These are phyloP conservation scores for Apostasia ramifera DNA, from an alignment of 106 monocot species.

Conservation along the genomic window DNA sequence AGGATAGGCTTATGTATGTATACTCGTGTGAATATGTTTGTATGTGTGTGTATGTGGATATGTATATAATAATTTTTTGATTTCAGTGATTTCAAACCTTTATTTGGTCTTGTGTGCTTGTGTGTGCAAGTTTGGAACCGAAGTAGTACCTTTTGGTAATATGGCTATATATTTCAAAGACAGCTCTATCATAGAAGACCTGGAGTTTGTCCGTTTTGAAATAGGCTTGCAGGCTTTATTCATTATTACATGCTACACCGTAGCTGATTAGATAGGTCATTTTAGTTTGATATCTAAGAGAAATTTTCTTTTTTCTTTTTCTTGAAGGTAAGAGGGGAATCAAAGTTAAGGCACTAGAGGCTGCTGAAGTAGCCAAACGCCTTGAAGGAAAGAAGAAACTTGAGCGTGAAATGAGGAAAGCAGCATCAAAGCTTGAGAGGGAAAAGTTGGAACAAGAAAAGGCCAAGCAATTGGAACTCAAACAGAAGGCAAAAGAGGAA, in stretches of 20 bases:
- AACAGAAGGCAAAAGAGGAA: slow-evolving; percentile 67
- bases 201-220: too few species aligned
- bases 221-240: too few species aligned
- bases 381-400: slow-evolving; percentile 65
- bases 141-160: too few species aligned
- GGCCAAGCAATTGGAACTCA: slow-evolving; percentile 33
- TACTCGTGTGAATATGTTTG: background rate
- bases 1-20: too few species aligned
- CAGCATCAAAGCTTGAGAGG: slow-evolving; percentile 58
- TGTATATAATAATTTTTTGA: too few species aligned
- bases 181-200: too few species aligned
- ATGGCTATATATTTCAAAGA: too few species aligned
- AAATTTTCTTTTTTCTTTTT: background rate
- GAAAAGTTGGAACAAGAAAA: slow-evolving; percentile 64
- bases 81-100: too few species aligned
- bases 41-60: too few species aligned
- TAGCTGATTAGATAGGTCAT: background rate
- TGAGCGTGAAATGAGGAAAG: slow-evolving; percentile 78
- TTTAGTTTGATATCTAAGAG: slow-evolving; percentile 1
- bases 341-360: slow-evolving; percentile 86
- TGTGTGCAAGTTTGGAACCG: too few species aligned
- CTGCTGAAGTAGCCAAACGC: slow-evolving; percentile 79
- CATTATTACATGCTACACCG: too few species aligned
- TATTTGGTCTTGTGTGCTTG: too few species aligned
- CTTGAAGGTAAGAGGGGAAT: slow-evolving; percentile 72